phyloP scores from a whole-genome alignment of 2,329 filamentous ascomycete genomes.

The Fusarium udum region DNA sequence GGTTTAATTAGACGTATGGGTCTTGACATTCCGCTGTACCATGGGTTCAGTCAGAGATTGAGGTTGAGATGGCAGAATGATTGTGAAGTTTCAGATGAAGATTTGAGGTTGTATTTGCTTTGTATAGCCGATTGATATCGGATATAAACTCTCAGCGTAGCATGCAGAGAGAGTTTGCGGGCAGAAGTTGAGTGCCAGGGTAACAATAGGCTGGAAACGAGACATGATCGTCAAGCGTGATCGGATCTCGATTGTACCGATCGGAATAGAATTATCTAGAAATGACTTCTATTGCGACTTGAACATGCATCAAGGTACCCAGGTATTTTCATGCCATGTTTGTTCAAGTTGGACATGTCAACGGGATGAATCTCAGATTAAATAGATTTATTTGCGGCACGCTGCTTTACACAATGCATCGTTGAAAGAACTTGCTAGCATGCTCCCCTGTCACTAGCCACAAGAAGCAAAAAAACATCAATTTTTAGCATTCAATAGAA shows the following conservation, averaged over 20 bases:
- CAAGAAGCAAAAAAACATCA: background rate
- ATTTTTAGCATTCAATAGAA: background rate
- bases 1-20: conserved; percentile 15
- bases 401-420: background rate
- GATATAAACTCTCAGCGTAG: background rate
- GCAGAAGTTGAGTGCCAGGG: background rate
- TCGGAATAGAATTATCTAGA: background rate
- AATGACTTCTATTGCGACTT: background rate
- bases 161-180: conserved; percentile 4
- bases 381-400: background rate
- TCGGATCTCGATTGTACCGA: conserved; percentile 40
- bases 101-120: background rate
- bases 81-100: background rate
- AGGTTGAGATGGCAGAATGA: background rate
- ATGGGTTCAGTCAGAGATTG: background rate
- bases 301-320: background rate
- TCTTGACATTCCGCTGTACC: background rate
- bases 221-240: conserved; percentile 10
- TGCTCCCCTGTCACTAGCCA: background rate
- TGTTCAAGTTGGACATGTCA: background rate
- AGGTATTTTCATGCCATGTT: background rate
- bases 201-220: background rate
- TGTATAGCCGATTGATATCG: background rate
- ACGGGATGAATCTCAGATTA: background rate
- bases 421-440: background rate